phyloP scores from a whole-genome alignment of 306 rosid species.

The Sindora glabra region DNA sequence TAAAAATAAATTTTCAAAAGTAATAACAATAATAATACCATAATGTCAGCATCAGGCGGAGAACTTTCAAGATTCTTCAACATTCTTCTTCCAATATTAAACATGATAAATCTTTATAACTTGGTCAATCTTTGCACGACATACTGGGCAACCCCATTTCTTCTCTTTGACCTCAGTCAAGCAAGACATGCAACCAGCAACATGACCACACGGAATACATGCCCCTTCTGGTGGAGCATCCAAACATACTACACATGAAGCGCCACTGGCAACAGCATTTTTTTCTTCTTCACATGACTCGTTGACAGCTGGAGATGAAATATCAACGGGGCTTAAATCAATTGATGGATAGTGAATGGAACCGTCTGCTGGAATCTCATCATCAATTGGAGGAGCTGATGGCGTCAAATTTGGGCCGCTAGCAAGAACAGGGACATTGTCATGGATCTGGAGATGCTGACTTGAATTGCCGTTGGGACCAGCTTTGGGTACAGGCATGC shows the following conservation, averaged over 20 bases:
- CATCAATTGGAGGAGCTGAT: constrained; percentile 58
- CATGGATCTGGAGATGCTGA: constrained; percentile 19
- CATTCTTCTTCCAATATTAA: constrained; percentile 27
- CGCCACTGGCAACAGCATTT: constrained; percentile 30
- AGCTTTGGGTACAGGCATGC: constrained; percentile 22
- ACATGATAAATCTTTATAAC: constrained; percentile 71
- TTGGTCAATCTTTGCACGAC: constrained; percentile 83
- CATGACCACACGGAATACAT: constrained; percentile 98
- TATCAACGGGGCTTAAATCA: constrained; percentile 49
- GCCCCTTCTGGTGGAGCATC: constrained; percentile 97
- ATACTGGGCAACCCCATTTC: constrained; percentile 99
- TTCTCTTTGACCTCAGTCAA: constrained; percentile 71
- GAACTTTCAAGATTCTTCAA: constrained; percentile 14
- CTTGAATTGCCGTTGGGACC: constrained; percentile 19
- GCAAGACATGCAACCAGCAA: constrained; percentile 97
- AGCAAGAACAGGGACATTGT: constrained; percentile 6
- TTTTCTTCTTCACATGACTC: constrained; percentile 15
- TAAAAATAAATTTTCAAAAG: background rate
- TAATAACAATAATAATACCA: background rate
- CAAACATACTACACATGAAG: constrained; percentile 77
- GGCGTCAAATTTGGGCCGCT: constrained; percentile 26
- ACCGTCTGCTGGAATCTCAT: constrained; percentile 35
- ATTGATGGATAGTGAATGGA: constrained; percentile 74
- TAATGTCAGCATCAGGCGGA: background rate
- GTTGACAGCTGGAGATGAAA: constrained; percentile 31